A percentile compares a stretch with the other conserved stretches of the same genome.
phyloP scores from a whole-genome alignment of 2,329 filamentous ascomycete species.

The Pseudocercospora cruenta region DNA sequence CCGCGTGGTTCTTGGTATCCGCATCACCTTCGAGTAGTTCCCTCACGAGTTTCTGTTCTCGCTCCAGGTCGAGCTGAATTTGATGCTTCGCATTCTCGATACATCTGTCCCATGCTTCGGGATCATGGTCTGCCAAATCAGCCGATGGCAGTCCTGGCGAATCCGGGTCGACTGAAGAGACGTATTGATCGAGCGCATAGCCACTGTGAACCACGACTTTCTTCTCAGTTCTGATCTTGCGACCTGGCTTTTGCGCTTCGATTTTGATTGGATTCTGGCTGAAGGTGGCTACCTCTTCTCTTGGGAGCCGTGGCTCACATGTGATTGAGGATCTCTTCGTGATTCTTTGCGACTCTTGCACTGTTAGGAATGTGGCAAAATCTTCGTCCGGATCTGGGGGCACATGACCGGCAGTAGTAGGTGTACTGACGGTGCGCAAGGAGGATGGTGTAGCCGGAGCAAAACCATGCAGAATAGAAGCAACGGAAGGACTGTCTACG shows the following conservation, averaged over 20 bases:
- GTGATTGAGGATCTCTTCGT: neutral
- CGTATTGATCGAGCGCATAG: neutral
- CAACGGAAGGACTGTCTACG: slow-evolving; percentile 2
- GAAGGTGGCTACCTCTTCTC: neutral
- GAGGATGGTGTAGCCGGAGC: neutral
- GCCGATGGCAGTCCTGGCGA: slow-evolving; percentile 10
- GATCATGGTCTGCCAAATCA: slow-evolving; percentile 4
- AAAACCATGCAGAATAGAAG: neutral
- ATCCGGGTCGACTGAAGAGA: neutral
- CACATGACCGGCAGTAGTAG: neutral
- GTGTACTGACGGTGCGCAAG: slow-evolving; percentile 4
- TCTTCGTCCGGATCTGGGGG: slow-evolving; percentile 6
- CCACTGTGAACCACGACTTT: neutral
- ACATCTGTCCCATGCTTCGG: neutral
- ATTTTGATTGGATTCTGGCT: neutral
- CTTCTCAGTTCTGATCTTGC: neutral
- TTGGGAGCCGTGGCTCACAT: neutral
- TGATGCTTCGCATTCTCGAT: neutral
- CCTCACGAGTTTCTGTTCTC: neutral
- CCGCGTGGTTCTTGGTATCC: neutral
- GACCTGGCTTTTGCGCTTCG: neutral
- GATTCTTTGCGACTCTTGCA: neutral
- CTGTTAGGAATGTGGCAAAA: neutral
- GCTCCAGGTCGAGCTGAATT: slow-evolving; percentile 2
- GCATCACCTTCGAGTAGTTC: neutral